Conservation (phyloP, 192 early-diverging fungal species). For the Diversispora eburnea region DNA sequence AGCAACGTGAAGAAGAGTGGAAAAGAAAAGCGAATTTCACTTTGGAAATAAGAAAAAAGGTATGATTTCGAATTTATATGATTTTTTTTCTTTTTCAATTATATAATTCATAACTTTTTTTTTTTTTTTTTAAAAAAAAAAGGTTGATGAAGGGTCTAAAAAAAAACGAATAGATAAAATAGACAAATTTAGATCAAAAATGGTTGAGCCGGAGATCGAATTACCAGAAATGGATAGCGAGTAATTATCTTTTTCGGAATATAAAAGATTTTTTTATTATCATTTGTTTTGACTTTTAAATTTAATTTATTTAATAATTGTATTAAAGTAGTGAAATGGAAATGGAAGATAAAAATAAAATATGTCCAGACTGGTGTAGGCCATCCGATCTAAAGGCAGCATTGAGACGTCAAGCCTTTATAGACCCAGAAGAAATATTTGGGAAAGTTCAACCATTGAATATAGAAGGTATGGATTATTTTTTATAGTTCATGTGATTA, state of each 20-base stretch:
- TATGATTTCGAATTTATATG: neutral
- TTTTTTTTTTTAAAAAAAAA: neutral
- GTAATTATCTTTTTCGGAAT: neutral
- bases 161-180: neutral
- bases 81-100: neutral
- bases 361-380: conserved; percentile 12
- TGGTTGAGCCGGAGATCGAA: neutral
- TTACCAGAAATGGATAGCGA: neutral
- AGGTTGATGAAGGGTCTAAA: neutral
- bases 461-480: neutral
- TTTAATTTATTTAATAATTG: neutral
- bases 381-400: neutral
- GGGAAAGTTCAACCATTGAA: conserved; percentile 1
- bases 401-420: conserved; percentile 6
- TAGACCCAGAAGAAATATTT: conserved; percentile 25
- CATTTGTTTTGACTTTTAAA: neutral
- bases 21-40: neutral
- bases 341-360: conserved; percentile 35
- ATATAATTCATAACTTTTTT: neutral
- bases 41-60: neutral
- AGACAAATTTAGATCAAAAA: no score
- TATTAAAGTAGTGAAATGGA: neutral
- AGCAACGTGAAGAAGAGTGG: neutral
- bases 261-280: neutral
- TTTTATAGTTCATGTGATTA: neutral